Conservation (phyloP, 2,329 filamentous ascomycete genomes). For the Emmonsia crescens region DNA sequence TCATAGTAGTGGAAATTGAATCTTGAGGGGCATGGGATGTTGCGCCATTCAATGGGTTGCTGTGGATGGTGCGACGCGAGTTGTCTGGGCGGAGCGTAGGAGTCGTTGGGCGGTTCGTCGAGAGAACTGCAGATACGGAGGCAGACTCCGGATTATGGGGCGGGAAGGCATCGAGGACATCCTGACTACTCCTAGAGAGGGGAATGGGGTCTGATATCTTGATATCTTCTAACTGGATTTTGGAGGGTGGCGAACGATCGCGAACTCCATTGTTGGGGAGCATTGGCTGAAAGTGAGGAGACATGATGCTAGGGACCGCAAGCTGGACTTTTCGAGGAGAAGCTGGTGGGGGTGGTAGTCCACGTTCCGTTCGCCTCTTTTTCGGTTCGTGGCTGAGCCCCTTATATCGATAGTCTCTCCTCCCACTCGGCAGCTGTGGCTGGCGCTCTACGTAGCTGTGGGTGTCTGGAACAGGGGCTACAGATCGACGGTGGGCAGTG, state of each 20-base stretch:
- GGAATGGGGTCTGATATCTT: constrained; percentile 22
- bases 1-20: constrained; percentile 16
- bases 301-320: background rate
- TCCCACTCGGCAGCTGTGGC: background rate
- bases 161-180: constrained; percentile 7
- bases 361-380: background rate
- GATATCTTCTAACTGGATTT: constrained; percentile 20
- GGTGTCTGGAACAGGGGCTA: background rate
- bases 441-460: background rate
- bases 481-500: background rate
- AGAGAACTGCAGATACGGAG: constrained; percentile 7
- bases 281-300: constrained; percentile 2
- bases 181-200: constrained; percentile 11
- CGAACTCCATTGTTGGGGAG: background rate
- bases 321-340: background rate
- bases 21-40: constrained; percentile 16
- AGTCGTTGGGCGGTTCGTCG: constrained; percentile 4
- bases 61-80: constrained; percentile 10
- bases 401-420: background rate
- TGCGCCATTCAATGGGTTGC: constrained; percentile 9
- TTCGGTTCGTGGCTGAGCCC: background rate
- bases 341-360: background rate
- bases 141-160: constrained; percentile 9
- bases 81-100: constrained; percentile 6
- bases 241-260: constrained; percentile 9